Evolutionary conservation across 2,329 filamentous ascomycete genomes (phyloP), one percentile per base, ranked within the genome.

Genomic region (Aspergillus versicolor): DNA sequence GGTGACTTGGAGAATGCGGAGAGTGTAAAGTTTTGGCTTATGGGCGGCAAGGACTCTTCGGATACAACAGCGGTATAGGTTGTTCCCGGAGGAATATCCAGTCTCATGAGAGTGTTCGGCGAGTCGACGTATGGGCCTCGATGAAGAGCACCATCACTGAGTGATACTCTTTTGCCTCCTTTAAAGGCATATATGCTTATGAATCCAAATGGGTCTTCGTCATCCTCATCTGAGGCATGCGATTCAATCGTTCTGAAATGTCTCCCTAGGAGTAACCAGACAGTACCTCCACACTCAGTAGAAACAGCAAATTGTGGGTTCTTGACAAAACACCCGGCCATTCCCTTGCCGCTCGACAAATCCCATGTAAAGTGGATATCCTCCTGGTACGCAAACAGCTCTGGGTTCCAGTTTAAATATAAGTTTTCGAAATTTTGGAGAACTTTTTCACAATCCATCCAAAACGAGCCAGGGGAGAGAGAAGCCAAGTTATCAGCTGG

Each of bases 351-450:
- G 40, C 63, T 69, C n/a, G 76, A 72, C n/a, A 88, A 71, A 58
- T 88, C 82, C 94, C 94, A 99, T 2, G 82, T 81, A 68, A 97
- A 96, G 74, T 99, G 94, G 55, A 92, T 86, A 66, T 99, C 92
- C 72, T 96, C 88, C 8, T 92, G 87, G 69, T 89, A 78, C 2
- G 79, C 79, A 74, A 99, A 99, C 0, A 96, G 79, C 0, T 84
- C 82, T 0, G 94, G 92, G 63, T 96, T 97, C 94, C 94, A 99
- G 75, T 97, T 99, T 54, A 99, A 81, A 73, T 97, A 99, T 64
- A 99, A 85, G 17, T 92, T 96, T 71, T 97, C 92, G 62, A 97
- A 99, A 69, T 96, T 88, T 67, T 96, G 92, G 37, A 91, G 84
- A 4, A 97, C 86, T 62, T 92, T 90, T 64, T 96, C 90, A 27